Evolutionary conservation across 1,284 basidiomycete genomes (phyloP), one percentile per base, ranked within the genome.

Genomic region (Naganishia liquefaciens): DNA sequence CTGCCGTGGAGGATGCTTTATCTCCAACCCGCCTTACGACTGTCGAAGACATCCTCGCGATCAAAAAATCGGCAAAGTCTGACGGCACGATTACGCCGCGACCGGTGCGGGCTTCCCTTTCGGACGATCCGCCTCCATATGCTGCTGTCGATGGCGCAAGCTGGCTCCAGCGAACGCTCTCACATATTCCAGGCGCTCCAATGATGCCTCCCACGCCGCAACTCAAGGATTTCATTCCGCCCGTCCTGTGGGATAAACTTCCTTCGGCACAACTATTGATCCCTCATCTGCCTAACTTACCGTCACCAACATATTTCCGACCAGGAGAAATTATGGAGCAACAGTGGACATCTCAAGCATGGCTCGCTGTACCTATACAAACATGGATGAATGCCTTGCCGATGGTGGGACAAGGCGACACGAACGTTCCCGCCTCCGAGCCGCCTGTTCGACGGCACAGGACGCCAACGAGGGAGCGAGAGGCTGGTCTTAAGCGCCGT

Each of bases 151-250:
- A 68, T 49, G 63, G 68, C 19, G 58, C 68, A 5, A 74, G 74
- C 23, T 78, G 76, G 76, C 72, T 77, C 68, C 73, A 73, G 33
- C 69, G 75, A 33, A 75, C 74, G 0, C 66, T 76, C 30, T 73
- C 75, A 10, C 71, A 72, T 42, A 70, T 77, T 11, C 71, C 73
- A 3, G 68, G 73, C 49, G 71, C 72, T 11, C 65, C 67, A 25
- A 54, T 50, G 15, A 53, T 64, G 23, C 64, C 65, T 6, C 65
- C 60, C 21, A 54, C 65, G 39, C 61, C 65, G 15, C 65, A 68
- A 40, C 64, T 70, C 60, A 71, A 70, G 53, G 66, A 64, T 44
- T 65, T 64, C 63, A 68, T 76, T 17, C 73, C 73, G 46, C 72
- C 74, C 23, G 70, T 70, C 11, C 70, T 77, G 5, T 74, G 72